Percentiles rank a stretch among this genome's conserved stretches.
phyloP scores from a whole-genome alignment of 2,329 filamentous ascomycete genomes.

The Alternaria postmessia region DNA sequence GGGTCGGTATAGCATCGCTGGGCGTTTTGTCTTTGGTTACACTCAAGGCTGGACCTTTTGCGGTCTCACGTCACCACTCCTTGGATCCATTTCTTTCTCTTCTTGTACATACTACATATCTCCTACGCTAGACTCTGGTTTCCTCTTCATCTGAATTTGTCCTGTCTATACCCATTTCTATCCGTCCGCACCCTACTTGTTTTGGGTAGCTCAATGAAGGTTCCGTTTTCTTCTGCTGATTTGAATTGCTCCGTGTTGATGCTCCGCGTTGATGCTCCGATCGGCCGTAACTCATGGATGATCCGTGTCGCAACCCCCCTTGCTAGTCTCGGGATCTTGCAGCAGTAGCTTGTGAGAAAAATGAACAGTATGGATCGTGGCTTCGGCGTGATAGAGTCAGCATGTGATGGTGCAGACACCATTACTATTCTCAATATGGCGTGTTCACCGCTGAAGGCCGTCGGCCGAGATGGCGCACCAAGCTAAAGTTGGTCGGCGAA shows the following conservation, averaged over 20 bases:
- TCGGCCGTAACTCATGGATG: background rate
- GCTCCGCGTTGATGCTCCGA: background rate
- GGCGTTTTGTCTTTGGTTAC: background rate
- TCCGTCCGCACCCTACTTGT: background rate
- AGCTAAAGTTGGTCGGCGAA: background rate
- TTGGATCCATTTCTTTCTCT: background rate
- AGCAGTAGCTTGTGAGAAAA: background rate
- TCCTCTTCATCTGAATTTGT: background rate
- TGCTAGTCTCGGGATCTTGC: background rate
- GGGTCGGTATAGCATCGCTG: background rate
- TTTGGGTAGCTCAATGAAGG: background rate
- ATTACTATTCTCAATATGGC: background rate
- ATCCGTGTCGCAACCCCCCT: background rate
- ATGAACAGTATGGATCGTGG: background rate
- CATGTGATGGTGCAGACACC: background rate
- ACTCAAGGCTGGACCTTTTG: background rate
- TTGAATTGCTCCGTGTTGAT: background rate
- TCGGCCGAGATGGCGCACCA: background rate
- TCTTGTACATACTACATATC: slow-evolving; percentile 2
- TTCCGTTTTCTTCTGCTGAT: background rate
- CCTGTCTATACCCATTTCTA: slow-evolving; percentile 8
- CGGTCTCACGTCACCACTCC: slow-evolving; percentile 2
- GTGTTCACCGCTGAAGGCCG: background rate
- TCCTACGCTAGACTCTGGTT: background rate
- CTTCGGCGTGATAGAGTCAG: background rate